Conservation (phyloP, 495 filamentous ascomycete genomes). For the Aspergillus ostianus region DNA sequence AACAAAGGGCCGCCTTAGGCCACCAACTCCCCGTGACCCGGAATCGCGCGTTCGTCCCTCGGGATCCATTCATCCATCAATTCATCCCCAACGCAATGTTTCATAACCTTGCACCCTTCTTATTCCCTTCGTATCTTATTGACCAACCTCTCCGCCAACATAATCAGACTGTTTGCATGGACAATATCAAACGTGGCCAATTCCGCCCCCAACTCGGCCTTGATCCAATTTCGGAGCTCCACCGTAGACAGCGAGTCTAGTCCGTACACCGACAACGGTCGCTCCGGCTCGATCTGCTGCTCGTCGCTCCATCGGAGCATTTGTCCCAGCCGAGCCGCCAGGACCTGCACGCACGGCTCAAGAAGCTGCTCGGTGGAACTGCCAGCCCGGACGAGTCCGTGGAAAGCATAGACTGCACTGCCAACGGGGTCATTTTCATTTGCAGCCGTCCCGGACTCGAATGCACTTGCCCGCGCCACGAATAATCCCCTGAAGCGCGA, state of each 20-base stretch:
- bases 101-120: not conserved
- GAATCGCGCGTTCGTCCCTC: too few relatives aligned
- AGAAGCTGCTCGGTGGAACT: not conserved
- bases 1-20: not conserved
- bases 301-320: slow-evolving; percentile 9
- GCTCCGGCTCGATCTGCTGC: slow-evolving; percentile 9
- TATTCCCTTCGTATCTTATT: slow-evolving; percentile 4
- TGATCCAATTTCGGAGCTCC: slow-evolving; percentile 15
- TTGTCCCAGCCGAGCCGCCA: slow-evolving; percentile 6
- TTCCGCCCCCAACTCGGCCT: slow-evolving; percentile 7
- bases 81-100: not conserved
- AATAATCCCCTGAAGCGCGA: slow-evolving; percentile 9
- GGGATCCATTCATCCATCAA: not conserved
- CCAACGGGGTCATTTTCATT: not conserved
- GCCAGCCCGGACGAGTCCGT: not conserved
- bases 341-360: slow-evolving; percentile 1
- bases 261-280: slow-evolving; percentile 11
- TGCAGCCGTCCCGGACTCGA: not conserved
- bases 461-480: not conserved
- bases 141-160: slow-evolving; percentile 7
- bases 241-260: slow-evolving; percentile 13
- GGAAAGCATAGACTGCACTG: slow-evolving; percentile 2
- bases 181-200: slow-evolving; percentile 11
- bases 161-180: slow-evolving; percentile 9
- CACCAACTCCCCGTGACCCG: not conserved